phyloP scores from a whole-genome alignment of 257 asterid species.

The Solanum megistacrolobum region DNA sequence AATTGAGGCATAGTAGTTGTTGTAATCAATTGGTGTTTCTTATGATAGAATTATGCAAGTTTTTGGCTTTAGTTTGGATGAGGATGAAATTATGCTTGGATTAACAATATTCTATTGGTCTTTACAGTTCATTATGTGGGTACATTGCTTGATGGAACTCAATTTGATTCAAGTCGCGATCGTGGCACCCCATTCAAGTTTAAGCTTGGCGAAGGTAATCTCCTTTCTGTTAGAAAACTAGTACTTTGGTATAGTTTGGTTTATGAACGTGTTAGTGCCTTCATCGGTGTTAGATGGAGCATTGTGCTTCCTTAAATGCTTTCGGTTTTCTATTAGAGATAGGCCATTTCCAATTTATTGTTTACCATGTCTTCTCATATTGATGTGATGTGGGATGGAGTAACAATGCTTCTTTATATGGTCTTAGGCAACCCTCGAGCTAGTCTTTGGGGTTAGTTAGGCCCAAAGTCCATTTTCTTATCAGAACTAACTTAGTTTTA shows the following conservation, averaged over 20 bases:
- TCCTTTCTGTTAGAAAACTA: neutral
- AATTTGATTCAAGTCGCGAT: slow-evolving; percentile 45
- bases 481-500: neutral
- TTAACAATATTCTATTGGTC: slow-evolving; percentile 1
- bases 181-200: slow-evolving; percentile 30
- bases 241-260: neutral
- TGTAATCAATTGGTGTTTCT: neutral
- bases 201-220: slow-evolving; percentile 42
- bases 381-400: neutral
- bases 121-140: slow-evolving; percentile 58
- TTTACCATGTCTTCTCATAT: neutral
- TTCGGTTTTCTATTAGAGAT: neutral
- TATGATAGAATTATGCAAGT: neutral
- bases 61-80: neutral
- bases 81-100: neutral
- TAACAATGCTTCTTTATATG: neutral
- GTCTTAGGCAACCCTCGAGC: neutral
- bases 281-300: neutral
- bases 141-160: slow-evolving; percentile 42
- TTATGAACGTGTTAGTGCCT: neutral
- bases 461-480: neutral
- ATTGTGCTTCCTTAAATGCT: neutral
- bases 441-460: neutral
- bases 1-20: neutral
- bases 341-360: neutral